A percentile compares a stretch with the other conserved stretches of the same genome.
Evolutionary conservation across 2,329 filamentous ascomycete genomes (phyloP).

Genomic region (Colletotrichum sp.): DNA sequence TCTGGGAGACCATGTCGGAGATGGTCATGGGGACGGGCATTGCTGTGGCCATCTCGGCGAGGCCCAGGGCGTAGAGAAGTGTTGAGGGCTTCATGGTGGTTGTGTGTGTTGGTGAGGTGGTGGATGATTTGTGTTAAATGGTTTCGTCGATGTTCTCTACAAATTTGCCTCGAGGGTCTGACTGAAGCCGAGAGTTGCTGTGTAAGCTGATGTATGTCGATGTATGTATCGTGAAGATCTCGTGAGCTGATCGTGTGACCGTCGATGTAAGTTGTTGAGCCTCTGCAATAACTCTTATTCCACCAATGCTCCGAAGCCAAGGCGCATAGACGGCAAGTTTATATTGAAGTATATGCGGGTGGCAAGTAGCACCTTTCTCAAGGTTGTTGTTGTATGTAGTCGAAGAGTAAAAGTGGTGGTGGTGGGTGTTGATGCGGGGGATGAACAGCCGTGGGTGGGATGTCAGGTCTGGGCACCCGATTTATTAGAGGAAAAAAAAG

Average conservation of each 20-base stretch:
- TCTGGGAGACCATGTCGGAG: slow-evolving; percentile 1
- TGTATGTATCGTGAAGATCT: neutral
- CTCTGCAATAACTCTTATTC: neutral
- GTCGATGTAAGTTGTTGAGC: neutral
- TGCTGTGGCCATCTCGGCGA: neutral
- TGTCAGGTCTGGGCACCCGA: slow-evolving; percentile 10
- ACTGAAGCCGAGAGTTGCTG: neutral
- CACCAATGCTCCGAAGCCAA: neutral
- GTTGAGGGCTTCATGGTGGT: slow-evolving; percentile 14
- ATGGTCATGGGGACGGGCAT: slow-evolving; percentile 15
- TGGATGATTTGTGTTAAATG: neutral
- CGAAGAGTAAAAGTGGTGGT: neutral
- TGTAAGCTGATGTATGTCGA: accelerated
- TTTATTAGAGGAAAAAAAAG: slow-evolving; percentile 7
- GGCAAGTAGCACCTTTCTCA: neutral
- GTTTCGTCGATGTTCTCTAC: neutral
- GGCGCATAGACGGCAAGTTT: neutral
- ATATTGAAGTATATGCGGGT: neutral
- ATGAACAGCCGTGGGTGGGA: neutral
- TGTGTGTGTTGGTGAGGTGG: neutral
- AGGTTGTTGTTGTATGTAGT: neutral
- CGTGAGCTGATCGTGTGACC: neutral
- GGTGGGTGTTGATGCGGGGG: neutral
- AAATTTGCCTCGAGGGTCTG: neutral
- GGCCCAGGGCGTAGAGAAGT: neutral